These are phyloP conservation scores for Boletus rex-veris DNA, from an alignment of 768 basidiomycete species.

Conservation along the genomic window DNA sequence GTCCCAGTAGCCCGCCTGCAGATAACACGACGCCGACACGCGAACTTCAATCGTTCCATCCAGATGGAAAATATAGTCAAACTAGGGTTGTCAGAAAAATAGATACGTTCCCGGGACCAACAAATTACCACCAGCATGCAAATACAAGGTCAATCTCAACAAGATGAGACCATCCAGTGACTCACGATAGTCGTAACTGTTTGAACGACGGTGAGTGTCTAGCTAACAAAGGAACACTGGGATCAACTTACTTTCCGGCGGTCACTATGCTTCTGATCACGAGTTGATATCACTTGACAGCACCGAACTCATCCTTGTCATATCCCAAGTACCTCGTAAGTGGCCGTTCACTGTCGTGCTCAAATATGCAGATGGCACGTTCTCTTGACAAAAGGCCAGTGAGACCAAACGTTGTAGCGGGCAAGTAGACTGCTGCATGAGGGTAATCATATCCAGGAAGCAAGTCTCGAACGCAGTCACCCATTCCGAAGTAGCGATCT, in stretches of 20 bases:
- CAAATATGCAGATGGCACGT: slow-evolving; percentile 64
- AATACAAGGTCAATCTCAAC: neutral
- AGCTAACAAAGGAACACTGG: neutral
- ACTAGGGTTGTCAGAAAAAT: slow-evolving; percentile 32
- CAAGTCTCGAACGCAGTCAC: slow-evolving; percentile 51
- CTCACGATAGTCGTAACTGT: slow-evolving; percentile 54
- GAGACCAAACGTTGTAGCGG: slow-evolving; percentile 50
- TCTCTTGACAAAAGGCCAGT: slow-evolving; percentile 42
- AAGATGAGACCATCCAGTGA: slow-evolving; percentile 1
- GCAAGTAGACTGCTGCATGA: slow-evolving; percentile 55
- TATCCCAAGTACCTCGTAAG: slow-evolving; percentile 57
- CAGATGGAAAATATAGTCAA: slow-evolving; percentile 63
- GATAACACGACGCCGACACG: slow-evolving; percentile 63
- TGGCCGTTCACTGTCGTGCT: slow-evolving; percentile 56
- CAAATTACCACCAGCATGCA: slow-evolving; percentile 29
- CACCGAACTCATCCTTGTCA: slow-evolving; percentile 53
- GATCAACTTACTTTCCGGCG: slow-evolving; percentile 54
- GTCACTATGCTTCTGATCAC: slow-evolving; percentile 56
- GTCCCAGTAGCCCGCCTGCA: slow-evolving; percentile 63
- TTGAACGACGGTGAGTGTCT: neutral
- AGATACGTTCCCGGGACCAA: neutral
- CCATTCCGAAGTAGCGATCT: slow-evolving; percentile 65
- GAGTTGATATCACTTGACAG: slow-evolving; percentile 56
- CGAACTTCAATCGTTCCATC: slow-evolving; percentile 70
- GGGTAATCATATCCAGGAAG: slow-evolving; percentile 70